Conservation (phyloP, 352 stramenopile species). For the Peronospora destructor region DNA sequence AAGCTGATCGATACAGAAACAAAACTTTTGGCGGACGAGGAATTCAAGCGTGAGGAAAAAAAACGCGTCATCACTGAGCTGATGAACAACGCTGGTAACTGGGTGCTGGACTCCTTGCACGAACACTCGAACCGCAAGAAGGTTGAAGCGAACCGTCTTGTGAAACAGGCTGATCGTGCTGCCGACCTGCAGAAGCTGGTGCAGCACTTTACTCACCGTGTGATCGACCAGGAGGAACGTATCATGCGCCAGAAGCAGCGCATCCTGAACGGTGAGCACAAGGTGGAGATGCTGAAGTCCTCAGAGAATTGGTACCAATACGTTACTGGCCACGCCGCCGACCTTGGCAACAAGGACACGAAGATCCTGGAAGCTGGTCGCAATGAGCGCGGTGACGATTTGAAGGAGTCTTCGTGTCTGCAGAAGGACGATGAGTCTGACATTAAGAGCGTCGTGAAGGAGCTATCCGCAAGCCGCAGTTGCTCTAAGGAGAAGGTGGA, state of each 20-base stretch:
- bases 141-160: constrained; percentile 74
- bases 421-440: constrained; percentile 81
- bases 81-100: constrained; percentile 85
- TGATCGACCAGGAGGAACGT: constrained; percentile 85
- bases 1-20: constrained; percentile 63
- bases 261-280: constrained; percentile 85
- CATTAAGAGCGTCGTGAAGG: constrained; percentile 63
- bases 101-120: constrained; percentile 77
- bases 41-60: constrained; percentile 84
- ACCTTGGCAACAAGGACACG: constrained; percentile 81
- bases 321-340: constrained; percentile 62
- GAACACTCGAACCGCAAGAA: constrained; percentile 85
- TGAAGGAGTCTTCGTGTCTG: constrained; percentile 73
- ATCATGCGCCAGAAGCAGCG: constrained; percentile 89
- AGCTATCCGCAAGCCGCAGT: constrained; percentile 52
- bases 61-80: constrained; percentile 78
- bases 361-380: constrained; percentile 68
- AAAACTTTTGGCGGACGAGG: constrained; percentile 71
- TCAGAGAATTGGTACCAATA: constrained; percentile 88
- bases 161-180: constrained; percentile 76
- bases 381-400: constrained; percentile 58
- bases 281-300: constrained; percentile 88
- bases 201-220: constrained; percentile 85
- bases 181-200: constrained; percentile 83
- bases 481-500: constrained; percentile 71